Base-by-base conservation (phyloP, 2,329 filamentous ascomycete genomes). In the Cytospora leucostoma region DNA sequence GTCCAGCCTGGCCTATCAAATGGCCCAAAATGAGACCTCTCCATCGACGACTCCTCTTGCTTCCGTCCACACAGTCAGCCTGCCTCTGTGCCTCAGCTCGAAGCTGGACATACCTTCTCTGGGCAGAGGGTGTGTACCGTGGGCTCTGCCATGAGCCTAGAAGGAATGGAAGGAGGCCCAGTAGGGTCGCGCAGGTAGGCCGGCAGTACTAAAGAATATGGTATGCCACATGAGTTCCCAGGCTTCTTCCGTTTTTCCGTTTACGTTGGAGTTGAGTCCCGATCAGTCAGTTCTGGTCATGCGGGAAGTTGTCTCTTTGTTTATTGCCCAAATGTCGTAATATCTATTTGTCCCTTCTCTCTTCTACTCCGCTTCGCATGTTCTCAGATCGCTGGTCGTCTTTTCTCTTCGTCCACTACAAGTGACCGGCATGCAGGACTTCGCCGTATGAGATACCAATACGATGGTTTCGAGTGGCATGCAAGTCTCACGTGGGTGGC, bases 1-100 rank as follows among this genome's bases (percentile, higher is more conserved):
- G 69, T 65, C 69, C 68, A 62, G 67, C 69, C 65, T 72, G 74
- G 74, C 79, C 79, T 79, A 81, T 81, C 79, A 80, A 69, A 71
- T 70, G 62, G 49, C 67, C 64, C 68, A 67, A 65, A 60, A 67
- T 71, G 70, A 74, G 73, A 72, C 72, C 70, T 73, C 70, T 70
- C 71, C 72, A 68, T 72, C 70, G 67, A 74, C 69, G 63, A 67
- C 68, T 70, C 70, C 68, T 70, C 70, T 66, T 73, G 64, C 69
- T 50, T 56, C 61, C 61, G 59, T 38, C 64, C 61, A 64, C 64
- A 71, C 63, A 65, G 66, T 66, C 66, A 68, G 66, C 60, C 7
- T 62, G 59, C 27, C 58, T 38, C 35, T 32, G 32, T 60, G 58
- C 58, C 65, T 63, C 63, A 65, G 62, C 62, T 59, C 49, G 51